Base-by-base conservation (phyloP, 495 filamentous ascomycete genomes). In the Hypoxylon rickii region DNA sequence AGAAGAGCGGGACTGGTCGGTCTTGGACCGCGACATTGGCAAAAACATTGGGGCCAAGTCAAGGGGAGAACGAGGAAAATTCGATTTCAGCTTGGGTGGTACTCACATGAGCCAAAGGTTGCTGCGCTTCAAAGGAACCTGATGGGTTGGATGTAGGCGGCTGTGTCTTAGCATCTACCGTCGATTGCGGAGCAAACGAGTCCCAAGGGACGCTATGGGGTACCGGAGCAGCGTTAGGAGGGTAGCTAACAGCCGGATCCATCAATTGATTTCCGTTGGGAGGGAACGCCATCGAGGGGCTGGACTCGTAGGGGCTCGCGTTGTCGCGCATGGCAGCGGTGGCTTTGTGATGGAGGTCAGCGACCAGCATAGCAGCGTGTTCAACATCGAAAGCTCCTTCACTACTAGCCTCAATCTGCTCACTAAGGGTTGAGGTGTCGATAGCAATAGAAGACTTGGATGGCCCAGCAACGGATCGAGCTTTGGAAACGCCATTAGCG, bases 311-410 rank as follows among this genome's bases (percentile, higher is more conserved):
- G 43, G 76, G 70, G 52, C 69, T 73, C 32, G 42, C 59, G 50
- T 72, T 74, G 36, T 72, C 77, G 40, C 78, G 88, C 76, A 90
- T 92, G 31, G 88, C 86, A 42, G 89, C 89, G 63, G 87, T 89
- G 65, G 94, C 93, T 76, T 96, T 96, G 75, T 97, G 91, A 78
- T 96, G 95, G 72, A 97, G 88, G 75, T 97, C 90, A 69, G 95
- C 94, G 82, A 98, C 94, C 79, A 98, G 85, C 89, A 96, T 96
- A 60, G 95, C 94, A 66, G 94, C 94, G 68, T 92, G 93, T 83
- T 98, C 94, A 72, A 97, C 85, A 77, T 97, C 93, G 70, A 96
- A 89, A 81, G 94, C 89, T 71, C 89, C 91, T 71, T 98, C 94
- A 76, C 85, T 90, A 76, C 87, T 90, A 58, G 89, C 90, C 74